Evolutionary conservation across 768 basidiomycete species (phyloP), one percentile per base, ranked within the genome.

Genomic region (Fomitopsis serialis): DNA sequence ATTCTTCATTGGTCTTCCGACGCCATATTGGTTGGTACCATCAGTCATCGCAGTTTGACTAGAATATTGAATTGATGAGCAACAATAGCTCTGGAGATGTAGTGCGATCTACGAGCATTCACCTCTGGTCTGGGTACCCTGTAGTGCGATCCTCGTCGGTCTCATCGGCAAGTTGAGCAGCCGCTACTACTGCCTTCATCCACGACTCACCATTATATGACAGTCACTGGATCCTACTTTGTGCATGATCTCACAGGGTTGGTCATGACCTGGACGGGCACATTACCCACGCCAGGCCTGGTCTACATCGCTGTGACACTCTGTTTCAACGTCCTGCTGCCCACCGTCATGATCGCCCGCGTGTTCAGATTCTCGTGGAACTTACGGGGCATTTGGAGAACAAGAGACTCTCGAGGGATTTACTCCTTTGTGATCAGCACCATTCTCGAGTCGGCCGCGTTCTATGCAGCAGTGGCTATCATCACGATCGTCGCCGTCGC

Each of bases 281-380:
- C 45, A 15, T 43, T 48, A 13, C 44, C 51, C 15, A 34, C 45
- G 0, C 59, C 61, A 1, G 57, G 54, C 8, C 45, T 63, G 4
- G 60, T 57, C 8, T 66, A 61, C 45, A 49, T 66, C n/a, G 45
- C 59, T 1, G 42, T 62, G 0, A 62, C 62, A 2, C 53, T 63
- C 6, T 53, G 43, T 3, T 43, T 60, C 43, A 63, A 61, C 52
- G 45, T 61, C 24, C 40, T 56, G 10, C 53, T 66, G 21, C 61
- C 64, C 0, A 1, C 57, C 8, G 44, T 60, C 21, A 61, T 66
- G 32, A 48, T 62, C n/a, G n/a, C 12, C 10, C 61, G 61, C 6
- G 15, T 65, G 7, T 21, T 61, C 17, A 35, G n/a, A 23, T 58
- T 2, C 56, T 40, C 37, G 37, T 6, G 1, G 48, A 47, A 13